These are phyloP conservation scores for Calonectria hawksworthii DNA, from an alignment of 2,329 filamentous ascomycete genomes.

Conservation along the genomic window DNA sequence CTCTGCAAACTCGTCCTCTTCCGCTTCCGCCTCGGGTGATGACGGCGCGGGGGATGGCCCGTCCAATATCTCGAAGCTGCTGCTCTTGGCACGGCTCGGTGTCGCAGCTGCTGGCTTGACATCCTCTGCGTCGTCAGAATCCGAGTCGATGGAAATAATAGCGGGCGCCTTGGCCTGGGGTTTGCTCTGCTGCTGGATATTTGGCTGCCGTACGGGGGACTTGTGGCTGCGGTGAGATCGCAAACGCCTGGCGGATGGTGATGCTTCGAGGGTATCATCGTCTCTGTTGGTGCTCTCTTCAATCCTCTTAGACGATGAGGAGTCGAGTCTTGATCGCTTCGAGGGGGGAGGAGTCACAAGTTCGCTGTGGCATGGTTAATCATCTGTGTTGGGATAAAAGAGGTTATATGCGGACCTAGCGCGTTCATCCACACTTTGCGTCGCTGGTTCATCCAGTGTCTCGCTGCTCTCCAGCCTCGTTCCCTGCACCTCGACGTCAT, in stretches of 20 bases:
- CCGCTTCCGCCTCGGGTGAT: conserved; percentile 36
- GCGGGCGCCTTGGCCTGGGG: conserved; percentile 22
- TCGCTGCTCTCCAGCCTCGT: neutral
- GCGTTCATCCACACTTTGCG: conserved; percentile 29
- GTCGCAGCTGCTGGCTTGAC: neutral
- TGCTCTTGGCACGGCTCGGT: conserved; percentile 11
- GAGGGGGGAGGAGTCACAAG: conserved; percentile 55
- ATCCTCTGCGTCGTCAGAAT: conserved; percentile 41
- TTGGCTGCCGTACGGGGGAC: conserved; percentile 23
- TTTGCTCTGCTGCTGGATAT: conserved; percentile 5
- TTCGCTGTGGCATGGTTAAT: conserved; percentile 46
- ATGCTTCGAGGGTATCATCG: conserved; percentile 33
- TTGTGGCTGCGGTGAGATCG: conserved; percentile 19
- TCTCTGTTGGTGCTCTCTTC: conserved; percentile 32
- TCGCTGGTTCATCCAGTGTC: conserved; percentile 27
- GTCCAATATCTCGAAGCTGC: conserved; percentile 33
- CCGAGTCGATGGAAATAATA: conserved; percentile 52
- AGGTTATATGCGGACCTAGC: conserved; percentile 37
- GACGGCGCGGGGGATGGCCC: conserved; percentile 21
- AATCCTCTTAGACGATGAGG: conserved; percentile 36
- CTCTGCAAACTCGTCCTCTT: conserved; percentile 59
- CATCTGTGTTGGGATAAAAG: neutral
- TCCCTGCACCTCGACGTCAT: neutral
- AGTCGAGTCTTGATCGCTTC: conserved; percentile 52
- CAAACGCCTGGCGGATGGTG: conserved; percentile 40